Evolutionary conservation across 305 asterid genomes (phyloP).

Genomic region (Fraxinus dipetala): DNA sequence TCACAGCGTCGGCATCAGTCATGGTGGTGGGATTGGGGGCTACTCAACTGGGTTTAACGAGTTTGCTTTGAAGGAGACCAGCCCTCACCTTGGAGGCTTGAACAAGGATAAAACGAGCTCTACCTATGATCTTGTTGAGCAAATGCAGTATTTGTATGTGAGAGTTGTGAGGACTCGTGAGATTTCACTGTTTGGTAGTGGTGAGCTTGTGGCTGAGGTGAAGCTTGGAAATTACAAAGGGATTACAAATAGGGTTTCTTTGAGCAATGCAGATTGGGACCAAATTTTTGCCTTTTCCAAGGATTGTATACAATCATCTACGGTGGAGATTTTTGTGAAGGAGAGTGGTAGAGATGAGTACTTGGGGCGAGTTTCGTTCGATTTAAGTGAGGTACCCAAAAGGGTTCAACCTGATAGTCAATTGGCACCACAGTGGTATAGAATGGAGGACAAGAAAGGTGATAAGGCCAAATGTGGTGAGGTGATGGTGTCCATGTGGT

Average conservation of each 20-base stretch:
- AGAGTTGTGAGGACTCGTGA: conserved; percentile 1
- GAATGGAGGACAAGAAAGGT: conserved; percentile 18
- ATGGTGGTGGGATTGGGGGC: not conserved
- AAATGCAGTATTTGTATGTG: not conserved
- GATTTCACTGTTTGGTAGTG: not conserved
- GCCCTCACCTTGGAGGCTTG: conserved; percentile 5
- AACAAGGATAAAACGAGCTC: conserved; percentile 10
- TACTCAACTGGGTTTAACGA: conserved; percentile 12
- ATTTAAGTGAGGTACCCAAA: conserved; percentile 9
- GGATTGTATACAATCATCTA: not conserved
- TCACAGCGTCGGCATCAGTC: not conserved
- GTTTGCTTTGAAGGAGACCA: conserved; percentile 1
- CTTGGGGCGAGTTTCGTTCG: not conserved
- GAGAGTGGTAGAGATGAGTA: not conserved
- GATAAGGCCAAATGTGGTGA: conserved; percentile 2
- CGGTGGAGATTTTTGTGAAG: not conserved
- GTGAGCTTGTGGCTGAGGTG: conserved; percentile 11
- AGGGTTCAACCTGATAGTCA: conserved; percentile 18
- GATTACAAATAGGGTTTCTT: not conserved
- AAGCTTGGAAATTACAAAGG: conserved; percentile 12
- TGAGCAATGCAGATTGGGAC: conserved; percentile 4
- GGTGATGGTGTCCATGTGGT: conserved; percentile 16
- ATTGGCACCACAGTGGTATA: conserved; percentile 21
- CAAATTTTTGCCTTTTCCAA: conserved; percentile 8
- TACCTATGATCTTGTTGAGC: conserved; percentile 9